Conservation (phyloP, 2,329 filamentous ascomycete species). For the Scedosporium boydii region DNA sequence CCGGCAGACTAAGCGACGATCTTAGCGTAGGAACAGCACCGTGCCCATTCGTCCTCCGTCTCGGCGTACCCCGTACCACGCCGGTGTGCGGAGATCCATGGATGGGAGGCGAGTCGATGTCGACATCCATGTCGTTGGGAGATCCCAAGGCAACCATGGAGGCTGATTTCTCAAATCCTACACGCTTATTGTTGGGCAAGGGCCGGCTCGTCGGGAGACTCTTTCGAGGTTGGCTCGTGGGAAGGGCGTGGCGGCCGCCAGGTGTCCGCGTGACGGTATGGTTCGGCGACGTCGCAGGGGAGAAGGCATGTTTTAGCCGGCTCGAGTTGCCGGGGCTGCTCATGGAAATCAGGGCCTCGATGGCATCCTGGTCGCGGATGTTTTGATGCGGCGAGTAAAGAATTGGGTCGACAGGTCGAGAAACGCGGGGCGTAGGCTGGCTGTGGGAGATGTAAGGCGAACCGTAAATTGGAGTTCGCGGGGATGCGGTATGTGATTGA, state of each 20-base stretch:
- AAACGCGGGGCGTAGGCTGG: constrained; percentile 26
- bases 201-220: constrained; percentile 40
- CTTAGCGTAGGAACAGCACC: constrained; percentile 20
- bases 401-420: constrained; percentile 39
- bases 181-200: constrained; percentile 29
- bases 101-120: constrained; percentile 17
- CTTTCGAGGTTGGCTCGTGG: constrained; percentile 40
- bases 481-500: constrained; percentile 37
- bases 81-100: constrained; percentile 7
- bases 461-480: constrained; percentile 15
- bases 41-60: constrained; percentile 31
- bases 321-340: constrained; percentile 67
- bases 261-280: constrained; percentile 12
- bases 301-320: constrained; percentile 48
- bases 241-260: constrained; percentile 27
- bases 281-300: constrained; percentile 27
- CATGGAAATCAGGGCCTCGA: constrained; percentile 74
- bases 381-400: constrained; percentile 62
- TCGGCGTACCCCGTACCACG: constrained; percentile 25
- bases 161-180: constrained; percentile 38
- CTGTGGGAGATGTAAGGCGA: constrained; percentile 23
- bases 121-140: constrained; percentile 22
- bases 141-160: constrained; percentile 14
- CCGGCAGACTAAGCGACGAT: constrained; percentile 37
- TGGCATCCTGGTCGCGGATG: constrained; percentile 67